Conservation (phyloP, 2,329 filamentous ascomycete species). For the Colletotrichum gloeosporioides region DNA sequence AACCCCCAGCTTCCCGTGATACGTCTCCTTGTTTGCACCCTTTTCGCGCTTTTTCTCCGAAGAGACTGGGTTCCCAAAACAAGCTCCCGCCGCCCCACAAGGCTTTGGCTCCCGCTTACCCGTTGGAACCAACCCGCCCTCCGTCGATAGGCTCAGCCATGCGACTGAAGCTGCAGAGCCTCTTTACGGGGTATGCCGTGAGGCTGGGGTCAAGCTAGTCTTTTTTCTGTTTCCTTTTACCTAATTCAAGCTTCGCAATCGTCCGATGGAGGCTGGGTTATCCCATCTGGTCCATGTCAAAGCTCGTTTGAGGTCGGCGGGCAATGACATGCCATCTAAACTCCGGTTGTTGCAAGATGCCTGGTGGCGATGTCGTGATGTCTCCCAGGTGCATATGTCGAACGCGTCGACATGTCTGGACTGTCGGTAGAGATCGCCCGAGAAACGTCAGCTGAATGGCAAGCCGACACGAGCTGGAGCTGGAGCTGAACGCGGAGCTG, state of each 20-base stretch:
- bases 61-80: not conserved
- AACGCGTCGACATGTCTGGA: not conserved
- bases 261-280: not conserved
- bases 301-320: conserved; percentile 3
- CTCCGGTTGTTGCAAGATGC: conserved; percentile 6
- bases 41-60: not conserved
- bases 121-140: not conserved
- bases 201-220: not conserved
- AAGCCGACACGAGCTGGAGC: not conserved
- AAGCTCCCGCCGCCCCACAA: not conserved
- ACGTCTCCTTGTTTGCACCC: not conserved
- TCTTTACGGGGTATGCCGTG: not conserved
- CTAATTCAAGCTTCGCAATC: conserved; percentile 6
- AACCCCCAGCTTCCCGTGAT: conserved; percentile 6
- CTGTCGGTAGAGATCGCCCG: not conserved
- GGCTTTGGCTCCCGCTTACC: not conserved
- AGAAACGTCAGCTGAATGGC: not conserved
- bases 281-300: not conserved
- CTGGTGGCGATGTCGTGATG: not conserved
- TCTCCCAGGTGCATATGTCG: not conserved
- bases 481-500: not conserved
- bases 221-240: not conserved
- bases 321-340: conserved; percentile 2
- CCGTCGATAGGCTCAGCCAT: not conserved
- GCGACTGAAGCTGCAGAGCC: not conserved